Percentiles rank a stretch among this genome's conserved stretches.
Conservation (phyloP, 768 basidiomycete genomes). For the Collybia mongolica region DNA sequence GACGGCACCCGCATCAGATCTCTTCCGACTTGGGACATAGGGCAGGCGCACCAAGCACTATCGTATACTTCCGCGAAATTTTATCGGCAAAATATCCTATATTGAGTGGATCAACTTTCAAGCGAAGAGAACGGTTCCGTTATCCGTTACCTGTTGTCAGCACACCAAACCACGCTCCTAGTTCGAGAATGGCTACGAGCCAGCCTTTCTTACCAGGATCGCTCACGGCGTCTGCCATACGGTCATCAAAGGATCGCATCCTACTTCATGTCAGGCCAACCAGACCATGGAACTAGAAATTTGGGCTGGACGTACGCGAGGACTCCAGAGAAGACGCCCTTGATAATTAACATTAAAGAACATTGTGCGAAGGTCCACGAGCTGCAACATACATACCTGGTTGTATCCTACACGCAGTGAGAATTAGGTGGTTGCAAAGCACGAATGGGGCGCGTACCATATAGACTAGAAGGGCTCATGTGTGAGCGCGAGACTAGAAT, state of each 20-base stretch:
- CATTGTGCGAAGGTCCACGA: background rate
- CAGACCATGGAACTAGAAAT: background rate
- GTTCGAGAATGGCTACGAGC: constrained; percentile 72
- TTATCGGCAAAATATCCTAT: constrained; percentile 65
- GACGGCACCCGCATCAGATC: constrained; percentile 10
- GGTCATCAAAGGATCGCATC: constrained; percentile 49
- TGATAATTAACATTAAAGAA: background rate
- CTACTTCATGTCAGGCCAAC: constrained; percentile 18
- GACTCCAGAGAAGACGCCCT: constrained; percentile 79
- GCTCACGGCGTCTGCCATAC: constrained; percentile 56
- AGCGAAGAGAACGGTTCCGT: background rate
- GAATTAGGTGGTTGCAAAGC: constrained; percentile 1
- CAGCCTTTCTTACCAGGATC: constrained; percentile 61
- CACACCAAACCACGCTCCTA: constrained; percentile 77
- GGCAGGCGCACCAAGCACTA: constrained; percentile 48
- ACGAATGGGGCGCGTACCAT: constrained; percentile 41
- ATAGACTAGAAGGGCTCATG: constrained; percentile 41
- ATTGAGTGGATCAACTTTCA: background rate
- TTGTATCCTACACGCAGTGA: constrained; percentile 50
- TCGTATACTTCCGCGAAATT: constrained; percentile 72
- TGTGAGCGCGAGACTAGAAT: background rate
- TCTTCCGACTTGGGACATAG: constrained; percentile 1
- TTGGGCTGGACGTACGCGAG: constrained; percentile 39
- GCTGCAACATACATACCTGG: constrained; percentile 36
- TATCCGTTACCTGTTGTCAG: constrained; percentile 53